These are phyloP conservation scores for Penicillium salamii DNA, from an alignment of 495 filamentous ascomycete species.

Conservation along the genomic window DNA sequence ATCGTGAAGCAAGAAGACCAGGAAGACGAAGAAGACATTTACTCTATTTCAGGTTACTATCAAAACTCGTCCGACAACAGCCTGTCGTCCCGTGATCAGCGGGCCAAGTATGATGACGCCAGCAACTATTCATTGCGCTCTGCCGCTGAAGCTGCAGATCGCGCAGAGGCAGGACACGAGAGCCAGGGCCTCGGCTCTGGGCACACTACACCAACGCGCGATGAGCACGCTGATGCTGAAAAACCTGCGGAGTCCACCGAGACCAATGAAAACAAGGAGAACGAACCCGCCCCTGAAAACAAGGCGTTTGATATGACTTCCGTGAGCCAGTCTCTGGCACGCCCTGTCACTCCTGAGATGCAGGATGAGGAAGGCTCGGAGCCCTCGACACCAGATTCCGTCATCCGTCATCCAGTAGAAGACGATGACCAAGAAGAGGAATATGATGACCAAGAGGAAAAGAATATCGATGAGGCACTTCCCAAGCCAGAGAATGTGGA, in stretches of 20 bases:
- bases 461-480: slow-evolving; percentile 17
- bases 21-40: slow-evolving; percentile 64
- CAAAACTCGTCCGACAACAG: slow-evolving; percentile 47
- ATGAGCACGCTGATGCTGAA: not conserved
- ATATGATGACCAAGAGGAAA: slow-evolving; percentile 17
- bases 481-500: slow-evolving; percentile 23
- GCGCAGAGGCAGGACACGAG: not conserved
- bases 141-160: slow-evolving; percentile 20
- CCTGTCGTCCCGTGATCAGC: slow-evolving; percentile 42
- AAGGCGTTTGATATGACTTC: slow-evolving; percentile 47
- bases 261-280: not conserved
- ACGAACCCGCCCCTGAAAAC: not conserved
- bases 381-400: slow-evolving; percentile 86
- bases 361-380: slow-evolving; percentile 50
- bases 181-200: slow-evolving; percentile 9
- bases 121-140: slow-evolving; percentile 52
- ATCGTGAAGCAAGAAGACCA: slow-evolving; percentile 66
- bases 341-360: slow-evolving; percentile 64
- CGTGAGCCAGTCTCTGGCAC: slow-evolving; percentile 49
- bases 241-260: not conserved
- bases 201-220: slow-evolving; percentile 34
- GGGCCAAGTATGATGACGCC: slow-evolving; percentile 42
- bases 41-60: slow-evolving; percentile 61
- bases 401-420: slow-evolving; percentile 72
- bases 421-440: slow-evolving; percentile 27